phyloP scores from a whole-genome alignment of 371 early-diverging fungal genomes.

The Rhizomucor miehei region DNA sequence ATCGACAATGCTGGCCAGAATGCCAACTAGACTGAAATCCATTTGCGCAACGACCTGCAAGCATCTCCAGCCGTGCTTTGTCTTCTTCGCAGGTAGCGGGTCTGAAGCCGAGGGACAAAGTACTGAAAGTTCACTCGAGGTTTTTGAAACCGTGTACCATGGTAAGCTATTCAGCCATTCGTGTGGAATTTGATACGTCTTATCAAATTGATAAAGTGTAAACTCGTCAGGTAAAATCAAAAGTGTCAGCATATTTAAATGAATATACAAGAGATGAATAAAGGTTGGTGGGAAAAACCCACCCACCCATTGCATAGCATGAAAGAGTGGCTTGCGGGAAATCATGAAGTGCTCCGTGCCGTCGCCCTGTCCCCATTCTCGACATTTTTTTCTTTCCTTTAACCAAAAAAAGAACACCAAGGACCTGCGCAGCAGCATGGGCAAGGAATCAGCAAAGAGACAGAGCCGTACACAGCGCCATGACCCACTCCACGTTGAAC shows the following conservation, averaged over 20 bases:
- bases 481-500: conserved; percentile 77
- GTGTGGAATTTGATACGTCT: conserved; percentile 8
- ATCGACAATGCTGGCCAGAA: conserved; percentile 58
- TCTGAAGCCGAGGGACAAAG: conserved; percentile 39
- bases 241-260: conserved; percentile 6
- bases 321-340: too few species aligned
- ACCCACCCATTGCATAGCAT: too few species aligned
- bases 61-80: conserved; percentile 56
- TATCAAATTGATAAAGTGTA: conserved; percentile 32
- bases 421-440: conserved; percentile 16
- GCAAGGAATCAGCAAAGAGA: conserved; percentile 33
- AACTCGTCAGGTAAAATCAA: conserved; percentile 34
- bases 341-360: too few species aligned
- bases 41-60: conserved; percentile 68
- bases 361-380: too few species aligned
- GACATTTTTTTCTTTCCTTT: too few species aligned
- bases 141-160: conserved; percentile 60
- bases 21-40: conserved; percentile 76
- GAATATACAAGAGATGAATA: too few species aligned
- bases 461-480: conserved; percentile 52
- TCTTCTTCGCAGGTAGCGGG: conserved; percentile 35
- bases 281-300: too few species aligned
- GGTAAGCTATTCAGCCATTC: conserved; percentile 20
- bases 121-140: conserved; percentile 54
- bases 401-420: too few species aligned